Evolutionary conservation across 495 filamentous ascomycete genomes (phyloP).

Genomic region (Durotheca rogersii): DNA sequence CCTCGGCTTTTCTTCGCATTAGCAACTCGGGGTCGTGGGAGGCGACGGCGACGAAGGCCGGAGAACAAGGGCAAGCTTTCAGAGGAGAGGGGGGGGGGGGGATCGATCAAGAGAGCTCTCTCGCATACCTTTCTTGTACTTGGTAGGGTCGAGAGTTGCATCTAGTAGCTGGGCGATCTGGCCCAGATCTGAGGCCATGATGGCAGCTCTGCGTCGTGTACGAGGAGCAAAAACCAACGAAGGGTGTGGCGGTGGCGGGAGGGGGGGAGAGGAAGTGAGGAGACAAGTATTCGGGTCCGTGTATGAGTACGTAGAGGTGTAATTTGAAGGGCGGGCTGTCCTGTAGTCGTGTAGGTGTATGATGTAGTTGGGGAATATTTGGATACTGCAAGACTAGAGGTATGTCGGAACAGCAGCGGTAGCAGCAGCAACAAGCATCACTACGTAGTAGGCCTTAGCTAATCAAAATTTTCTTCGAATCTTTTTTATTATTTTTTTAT

Average conservation of each 20-base stretch:
- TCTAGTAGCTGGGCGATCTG: conserved; percentile 76
- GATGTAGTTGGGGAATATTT: too few species aligned
- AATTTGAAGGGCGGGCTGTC: too few species aligned
- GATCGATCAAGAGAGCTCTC: conserved; percentile 5
- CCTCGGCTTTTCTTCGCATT: conserved; percentile 65
- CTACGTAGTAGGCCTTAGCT: not conserved
- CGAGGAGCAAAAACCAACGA: not conserved
- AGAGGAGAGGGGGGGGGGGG: conserved; percentile 6
- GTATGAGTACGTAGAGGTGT: too few species aligned
- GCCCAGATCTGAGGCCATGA: conserved; percentile 75
- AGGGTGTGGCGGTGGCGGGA: too few species aligned
- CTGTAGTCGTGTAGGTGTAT: too few species aligned
- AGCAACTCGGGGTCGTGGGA: conserved; percentile 11
- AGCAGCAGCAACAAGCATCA: too few species aligned
- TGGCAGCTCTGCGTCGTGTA: conserved; percentile 29
- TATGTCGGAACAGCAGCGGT: too few species aligned
- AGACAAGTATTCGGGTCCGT: too few species aligned
- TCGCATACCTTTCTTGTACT: conserved; percentile 81
- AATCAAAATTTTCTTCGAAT: conserved; percentile 8
- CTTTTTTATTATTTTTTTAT: conserved; percentile 31
- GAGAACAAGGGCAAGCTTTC: conserved; percentile 1
- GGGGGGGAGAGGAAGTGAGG: too few species aligned
- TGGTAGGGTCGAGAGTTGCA: conserved; percentile 78
- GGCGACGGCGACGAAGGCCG: conserved; percentile 1
- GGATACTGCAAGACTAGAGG: too few species aligned